phyloP scores from a whole-genome alignment of 2,329 filamentous ascomycete species.

The Fusarium protoensiforme region DNA sequence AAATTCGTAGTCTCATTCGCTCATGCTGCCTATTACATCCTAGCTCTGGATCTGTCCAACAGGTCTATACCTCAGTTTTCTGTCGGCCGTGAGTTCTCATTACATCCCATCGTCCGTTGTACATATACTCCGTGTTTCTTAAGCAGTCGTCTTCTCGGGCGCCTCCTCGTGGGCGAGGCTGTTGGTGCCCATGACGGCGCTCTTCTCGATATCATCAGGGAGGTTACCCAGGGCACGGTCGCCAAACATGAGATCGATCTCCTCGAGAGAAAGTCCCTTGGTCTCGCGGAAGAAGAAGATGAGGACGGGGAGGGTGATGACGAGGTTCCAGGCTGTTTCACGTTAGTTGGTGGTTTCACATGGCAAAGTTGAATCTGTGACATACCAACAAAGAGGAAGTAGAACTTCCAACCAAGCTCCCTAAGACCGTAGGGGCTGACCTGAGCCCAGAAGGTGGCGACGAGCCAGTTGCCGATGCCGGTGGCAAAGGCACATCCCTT shows the following conservation, averaged over 20 bases:
- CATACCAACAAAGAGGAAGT: constrained; percentile 50
- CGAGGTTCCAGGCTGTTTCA: constrained; percentile 45
- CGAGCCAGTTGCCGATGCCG: constrained; percentile 42
- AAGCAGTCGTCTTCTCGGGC: background rate
- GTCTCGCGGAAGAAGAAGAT: constrained; percentile 65
- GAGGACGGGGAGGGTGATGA: constrained; percentile 52
- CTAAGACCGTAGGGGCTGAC: constrained; percentile 63
- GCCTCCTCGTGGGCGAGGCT: constrained; percentile 24
- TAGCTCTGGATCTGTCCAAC: background rate
- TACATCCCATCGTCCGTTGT: background rate
- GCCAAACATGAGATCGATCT: constrained; percentile 64
- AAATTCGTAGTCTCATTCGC: constrained; percentile 2
- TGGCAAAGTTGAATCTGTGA: constrained; percentile 22
- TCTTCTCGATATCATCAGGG: constrained; percentile 41
- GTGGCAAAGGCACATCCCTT: constrained; percentile 42
- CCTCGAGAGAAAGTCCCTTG: constrained; percentile 62
- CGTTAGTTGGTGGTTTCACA: constrained; percentile 47
- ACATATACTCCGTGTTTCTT: background rate
- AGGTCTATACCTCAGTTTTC: background rate
- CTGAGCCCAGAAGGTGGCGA: constrained; percentile 64
- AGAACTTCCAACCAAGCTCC: constrained; percentile 51
- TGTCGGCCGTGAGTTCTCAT: background rate
- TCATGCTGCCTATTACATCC: background rate
- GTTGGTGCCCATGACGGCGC: constrained; percentile 17
- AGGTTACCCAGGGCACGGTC: constrained; percentile 48